Evolutionary conservation across 805 yeast species (phyloP).

Genomic region (Pichia occidentalis): DNA sequence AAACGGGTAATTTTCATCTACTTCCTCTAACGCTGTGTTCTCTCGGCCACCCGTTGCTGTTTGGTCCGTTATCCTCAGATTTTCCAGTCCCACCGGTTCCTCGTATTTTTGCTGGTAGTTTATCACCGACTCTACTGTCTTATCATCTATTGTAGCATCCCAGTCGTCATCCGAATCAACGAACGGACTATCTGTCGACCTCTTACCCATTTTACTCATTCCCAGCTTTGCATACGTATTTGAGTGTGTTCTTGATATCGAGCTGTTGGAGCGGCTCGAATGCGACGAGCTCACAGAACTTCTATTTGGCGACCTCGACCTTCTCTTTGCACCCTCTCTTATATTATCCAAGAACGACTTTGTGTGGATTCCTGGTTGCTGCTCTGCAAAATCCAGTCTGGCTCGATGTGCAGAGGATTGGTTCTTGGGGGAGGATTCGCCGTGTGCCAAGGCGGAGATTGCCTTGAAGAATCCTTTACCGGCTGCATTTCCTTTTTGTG

Average conservation of each 20-base stretch:
- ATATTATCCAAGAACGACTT: conserved; percentile 12
- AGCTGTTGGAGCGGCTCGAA: conserved; percentile 8
- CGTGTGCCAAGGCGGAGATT: conserved; percentile 13
- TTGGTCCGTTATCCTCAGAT: conserved; percentile 5
- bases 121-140: conserved; percentile 34
- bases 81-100: conserved; percentile 45
- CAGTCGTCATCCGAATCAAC: conserved; percentile 13
- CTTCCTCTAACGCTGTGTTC: conserved; percentile 12
- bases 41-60: neutral
- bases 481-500: too few relatives aligned
- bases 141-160: conserved; percentile 11
- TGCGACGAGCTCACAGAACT: conserved; percentile 2
- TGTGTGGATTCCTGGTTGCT: conserved; percentile 12
- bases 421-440: conserved; percentile 5
- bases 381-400: conserved; percentile 10
- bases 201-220: neutral
- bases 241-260: conserved; percentile 10
- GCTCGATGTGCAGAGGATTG: conserved; percentile 11
- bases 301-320: conserved; percentile 11
- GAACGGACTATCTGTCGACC: conserved; percentile 1
- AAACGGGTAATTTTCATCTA: conserved; percentile 20
- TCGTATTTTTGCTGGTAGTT: conserved; percentile 57
- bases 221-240: conserved; percentile 8
- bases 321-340: conserved; percentile 8
- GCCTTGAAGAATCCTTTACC: conserved; percentile 9